Percentiles rank a stretch among this genome's conserved stretches.
phyloP scores from a whole-genome alignment of 1,139 yeast genomes.

The Sporopachydermia cereana region DNA sequence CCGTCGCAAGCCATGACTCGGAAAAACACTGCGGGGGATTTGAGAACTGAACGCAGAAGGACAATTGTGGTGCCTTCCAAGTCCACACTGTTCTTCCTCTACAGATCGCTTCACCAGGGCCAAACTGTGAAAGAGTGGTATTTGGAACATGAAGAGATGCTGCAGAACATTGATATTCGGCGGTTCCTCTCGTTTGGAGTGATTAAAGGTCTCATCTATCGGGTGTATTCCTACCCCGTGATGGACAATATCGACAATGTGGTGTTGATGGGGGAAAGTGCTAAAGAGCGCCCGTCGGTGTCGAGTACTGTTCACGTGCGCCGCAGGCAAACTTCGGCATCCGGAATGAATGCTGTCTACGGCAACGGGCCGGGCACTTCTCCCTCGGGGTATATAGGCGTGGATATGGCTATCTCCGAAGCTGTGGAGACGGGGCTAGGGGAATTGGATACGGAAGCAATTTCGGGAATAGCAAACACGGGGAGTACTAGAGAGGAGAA shows the following conservation, averaged over 20 bases:
- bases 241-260: conserved; percentile 13
- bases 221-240: conserved; percentile 72
- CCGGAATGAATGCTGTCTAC: conserved; percentile 1
- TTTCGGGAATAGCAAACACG: conserved; percentile 13
- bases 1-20: neutral
- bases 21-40: neutral
- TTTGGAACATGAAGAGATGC: conserved; percentile 42
- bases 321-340: conserved; percentile 8
- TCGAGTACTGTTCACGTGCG: conserved; percentile 4
- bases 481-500: conserved; percentile 16
- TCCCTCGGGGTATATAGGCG: conserved; percentile 7
- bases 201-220: conserved; percentile 65
- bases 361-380: neutral
- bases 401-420: conserved; percentile 9
- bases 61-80: conserved; percentile 43
- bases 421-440: conserved; percentile 12
- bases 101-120: conserved; percentile 71
- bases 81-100: conserved; percentile 59
- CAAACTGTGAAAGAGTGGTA: conserved; percentile 77
- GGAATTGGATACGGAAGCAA: conserved; percentile 18
- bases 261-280: conserved; percentile 7
- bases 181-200: conserved; percentile 83
- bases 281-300: conserved; percentile 1
- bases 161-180: conserved; percentile 65
- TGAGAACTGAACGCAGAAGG: conserved; percentile 9